A percentile compares a stretch with the other conserved stretches of the same genome.
These are phyloP conservation scores for Adansonia rubrostipa DNA, from an alignment of 441 rosid species.

Conservation along the genomic window DNA sequence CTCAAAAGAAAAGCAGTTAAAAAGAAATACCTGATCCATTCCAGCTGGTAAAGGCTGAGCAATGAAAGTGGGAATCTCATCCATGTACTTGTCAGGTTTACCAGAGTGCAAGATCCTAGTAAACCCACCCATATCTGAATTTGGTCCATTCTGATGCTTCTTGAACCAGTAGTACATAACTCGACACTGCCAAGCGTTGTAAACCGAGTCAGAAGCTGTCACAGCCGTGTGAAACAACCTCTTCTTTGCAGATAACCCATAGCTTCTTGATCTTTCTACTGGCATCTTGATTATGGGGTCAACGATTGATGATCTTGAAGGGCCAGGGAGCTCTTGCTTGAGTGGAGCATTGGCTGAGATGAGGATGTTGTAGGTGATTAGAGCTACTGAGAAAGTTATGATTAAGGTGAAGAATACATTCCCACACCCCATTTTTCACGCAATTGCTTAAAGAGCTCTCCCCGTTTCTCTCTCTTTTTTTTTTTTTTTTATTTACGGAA, in stretches of 20 bases:
- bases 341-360: constrained; percentile 90
- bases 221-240: constrained; percentile 92
- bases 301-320: constrained; percentile 44
- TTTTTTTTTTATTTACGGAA: not conserved
- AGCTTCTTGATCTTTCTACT: constrained; percentile 42
- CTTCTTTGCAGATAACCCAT: constrained; percentile 26
- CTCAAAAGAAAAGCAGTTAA: not conserved
- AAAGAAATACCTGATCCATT: constrained; percentile 72
- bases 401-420: constrained; percentile 67
- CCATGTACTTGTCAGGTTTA: constrained; percentile 76
- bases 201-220: constrained; percentile 87
- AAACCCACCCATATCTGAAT: constrained; percentile 90
- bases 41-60: constrained; percentile 95
- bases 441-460: not conserved
- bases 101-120: constrained; percentile 96
- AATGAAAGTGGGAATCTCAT: constrained; percentile 94
- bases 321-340: constrained; percentile 81
- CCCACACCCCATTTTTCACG: constrained; percentile 66
- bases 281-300: constrained; percentile 85
- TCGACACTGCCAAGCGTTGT: constrained; percentile 97
- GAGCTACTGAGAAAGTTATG: constrained; percentile 76
- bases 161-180: constrained; percentile 97
- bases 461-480: not conserved
- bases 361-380: constrained; percentile 92
- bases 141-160: constrained; percentile 58